phyloP scores from a whole-genome alignment of 805 yeast genomes.

The Teunomyces cretensis region DNA sequence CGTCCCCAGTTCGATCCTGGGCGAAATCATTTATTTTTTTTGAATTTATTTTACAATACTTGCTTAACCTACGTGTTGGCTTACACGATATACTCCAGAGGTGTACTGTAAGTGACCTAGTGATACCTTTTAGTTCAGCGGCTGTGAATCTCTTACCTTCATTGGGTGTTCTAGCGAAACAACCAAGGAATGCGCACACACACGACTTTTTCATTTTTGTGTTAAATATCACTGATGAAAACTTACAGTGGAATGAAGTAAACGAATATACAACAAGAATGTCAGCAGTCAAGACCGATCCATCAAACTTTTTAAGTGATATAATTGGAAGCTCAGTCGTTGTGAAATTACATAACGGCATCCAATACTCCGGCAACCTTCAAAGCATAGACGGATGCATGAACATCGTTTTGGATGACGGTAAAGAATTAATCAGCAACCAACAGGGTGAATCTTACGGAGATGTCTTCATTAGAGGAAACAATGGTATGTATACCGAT shows the following conservation, averaged over 20 bases:
- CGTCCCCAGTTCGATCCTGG: slow-evolving; percentile 99
- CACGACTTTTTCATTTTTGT: not conserved
- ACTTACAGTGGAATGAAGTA: not conserved
- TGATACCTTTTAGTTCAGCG: too few species aligned
- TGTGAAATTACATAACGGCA: slow-evolving; percentile 84
- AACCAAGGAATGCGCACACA: not conserved
- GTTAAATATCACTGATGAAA: slow-evolving; percentile 1
- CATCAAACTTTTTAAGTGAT: slow-evolving; percentile 76
- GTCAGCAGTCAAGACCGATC: slow-evolving; percentile 42
- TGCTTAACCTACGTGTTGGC: too few species aligned
- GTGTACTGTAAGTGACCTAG: too few species aligned
- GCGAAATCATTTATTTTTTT: slow-evolving; percentile 68
- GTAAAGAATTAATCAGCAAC: slow-evolving; percentile 63
- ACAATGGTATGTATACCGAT: slow-evolving; percentile 59
- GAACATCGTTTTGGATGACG: slow-evolving; percentile 85
- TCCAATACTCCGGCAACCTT: slow-evolving; percentile 65
- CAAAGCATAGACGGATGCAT: slow-evolving; percentile 95
- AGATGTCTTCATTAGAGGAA: slow-evolving; percentile 85
- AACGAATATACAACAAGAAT: slow-evolving; percentile 7
- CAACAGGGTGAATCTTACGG: slow-evolving; percentile 53
- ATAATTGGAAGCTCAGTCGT: slow-evolving; percentile 78
- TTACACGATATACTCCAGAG: too few species aligned
- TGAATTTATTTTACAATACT: not conserved
- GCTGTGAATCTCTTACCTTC: too few species aligned
- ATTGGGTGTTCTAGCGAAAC: too few species aligned